Evolutionary conservation across 192 early-diverging fungal genomes (phyloP).

Genomic region (Phycomyces blakesleeanus): DNA sequence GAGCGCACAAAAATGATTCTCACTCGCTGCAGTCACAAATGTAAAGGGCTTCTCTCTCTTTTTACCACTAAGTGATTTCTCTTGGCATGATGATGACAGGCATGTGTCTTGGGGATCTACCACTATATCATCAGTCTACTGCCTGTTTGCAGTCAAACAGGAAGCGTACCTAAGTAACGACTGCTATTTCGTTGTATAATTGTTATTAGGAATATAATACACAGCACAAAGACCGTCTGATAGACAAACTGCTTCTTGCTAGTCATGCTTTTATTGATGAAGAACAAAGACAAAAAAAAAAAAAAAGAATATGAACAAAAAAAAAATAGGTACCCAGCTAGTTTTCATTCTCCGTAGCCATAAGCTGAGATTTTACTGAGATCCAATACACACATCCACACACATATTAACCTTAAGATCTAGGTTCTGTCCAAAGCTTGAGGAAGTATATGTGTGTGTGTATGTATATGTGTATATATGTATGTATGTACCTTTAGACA

Average conservation of each 20-base stretch:
- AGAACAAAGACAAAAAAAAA: too few species aligned
- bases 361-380: background rate
- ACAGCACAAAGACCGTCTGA: background rate
- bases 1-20: conserved; percentile 51
- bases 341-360: background rate
- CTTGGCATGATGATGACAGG: background rate
- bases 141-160: too few species aligned
- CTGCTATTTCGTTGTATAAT: background rate
- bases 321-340: background rate
- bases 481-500: too few species aligned
- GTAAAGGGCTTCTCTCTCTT: conserved; percentile 28
- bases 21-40: conserved; percentile 43
- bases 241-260: background rate
- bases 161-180: background rate
- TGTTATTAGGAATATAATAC: background rate
- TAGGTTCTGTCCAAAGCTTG: too few species aligned
- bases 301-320: background rate
- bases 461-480: too few species aligned
- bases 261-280: background rate
- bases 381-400: too few species aligned
- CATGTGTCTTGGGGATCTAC: too few species aligned
- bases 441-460: too few species aligned
- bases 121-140: too few species aligned
- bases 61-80: background rate
- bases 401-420: too few species aligned